Conservation (phyloP, 371 early-diverging fungal genomes). For the Syncephalastrum sp. region DNA sequence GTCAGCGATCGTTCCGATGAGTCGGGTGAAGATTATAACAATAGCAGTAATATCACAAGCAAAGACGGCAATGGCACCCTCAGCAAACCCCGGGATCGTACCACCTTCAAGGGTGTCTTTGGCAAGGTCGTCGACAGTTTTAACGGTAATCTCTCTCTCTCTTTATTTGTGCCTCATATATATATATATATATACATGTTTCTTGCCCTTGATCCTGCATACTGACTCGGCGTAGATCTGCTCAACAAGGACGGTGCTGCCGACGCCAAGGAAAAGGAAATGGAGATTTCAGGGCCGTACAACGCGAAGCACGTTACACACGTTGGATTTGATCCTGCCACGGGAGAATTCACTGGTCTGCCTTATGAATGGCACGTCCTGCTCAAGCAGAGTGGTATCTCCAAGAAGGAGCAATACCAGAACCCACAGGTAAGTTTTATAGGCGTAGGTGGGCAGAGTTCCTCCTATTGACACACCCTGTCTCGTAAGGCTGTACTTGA, state of each 20-base stretch:
- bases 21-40: conserved; percentile 6
- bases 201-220: too few species aligned
- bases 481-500: conserved; percentile 80
- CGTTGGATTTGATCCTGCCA: conserved; percentile 87
- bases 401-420: conserved; percentile 91
- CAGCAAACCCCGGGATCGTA: conserved; percentile 47
- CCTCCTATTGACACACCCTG: background rate
- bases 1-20: conserved; percentile 16
- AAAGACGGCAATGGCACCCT: conserved; percentile 20
- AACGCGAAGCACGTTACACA: conserved; percentile 96
- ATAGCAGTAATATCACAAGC: background rate
- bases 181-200: too few species aligned
- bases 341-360: conserved; percentile 94
- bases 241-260: conserved; percentile 51
- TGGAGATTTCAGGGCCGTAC: conserved; percentile 94
- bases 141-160: conserved; percentile 37
- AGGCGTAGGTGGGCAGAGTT: too few species aligned
- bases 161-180: too few species aligned
- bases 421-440: conserved; percentile 78
- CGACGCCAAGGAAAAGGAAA: conserved; percentile 58
- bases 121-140: conserved; percentile 63
- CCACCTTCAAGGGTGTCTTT: conserved; percentile 67
- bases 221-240: conserved; percentile 43
- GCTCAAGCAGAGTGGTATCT: conserved; percentile 90
- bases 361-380: conserved; percentile 94